Conservation (phyloP, 805 yeast species). For the Starmerella bombi region DNA sequence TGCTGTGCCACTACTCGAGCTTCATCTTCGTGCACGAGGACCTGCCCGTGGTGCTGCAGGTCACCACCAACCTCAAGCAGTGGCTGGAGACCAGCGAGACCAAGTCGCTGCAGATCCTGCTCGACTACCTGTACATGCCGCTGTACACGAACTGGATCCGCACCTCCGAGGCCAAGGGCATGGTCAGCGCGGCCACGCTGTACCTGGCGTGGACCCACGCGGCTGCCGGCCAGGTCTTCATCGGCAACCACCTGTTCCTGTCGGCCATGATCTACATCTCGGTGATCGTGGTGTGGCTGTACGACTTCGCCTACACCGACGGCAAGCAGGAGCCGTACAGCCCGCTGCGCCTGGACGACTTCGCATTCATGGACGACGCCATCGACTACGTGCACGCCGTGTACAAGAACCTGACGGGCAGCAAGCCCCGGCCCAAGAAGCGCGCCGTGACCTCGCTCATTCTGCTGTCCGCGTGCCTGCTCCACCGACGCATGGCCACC, state of each 20-base stretch:
- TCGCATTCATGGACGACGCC: constrained; percentile 21
- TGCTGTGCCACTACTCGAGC: constrained; percentile 24
- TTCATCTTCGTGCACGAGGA: constrained; percentile 25
- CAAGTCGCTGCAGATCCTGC: constrained; percentile 10
- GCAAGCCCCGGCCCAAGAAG: constrained; percentile 5
- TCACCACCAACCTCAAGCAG: constrained; percentile 20
- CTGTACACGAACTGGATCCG: constrained; percentile 23
- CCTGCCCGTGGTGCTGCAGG: constrained; percentile 23
- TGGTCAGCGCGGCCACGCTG: constrained; percentile 22
- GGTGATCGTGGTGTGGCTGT: constrained; percentile 24
- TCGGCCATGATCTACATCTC: constrained; percentile 24
- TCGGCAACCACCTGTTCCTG: constrained; percentile 19
- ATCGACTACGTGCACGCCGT: constrained; percentile 18
- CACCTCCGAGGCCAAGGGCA: constrained; percentile 22
- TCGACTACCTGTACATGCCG: constrained; percentile 23
- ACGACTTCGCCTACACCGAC: constrained; percentile 16
- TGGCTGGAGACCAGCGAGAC: constrained; percentile 16
- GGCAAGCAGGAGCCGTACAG: neutral
- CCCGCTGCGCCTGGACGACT: constrained; percentile 13
- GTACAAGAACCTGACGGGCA: constrained; percentile 3
- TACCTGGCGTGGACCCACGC: constrained; percentile 23
- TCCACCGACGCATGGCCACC: constrained; percentile 16
- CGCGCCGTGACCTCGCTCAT: constrained; percentile 14
- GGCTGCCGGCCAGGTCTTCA: constrained; percentile 17
- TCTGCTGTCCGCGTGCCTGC: constrained; percentile 19